These are phyloP conservation scores for Cladosporium sphaerospermum DNA, from an alignment of 2,329 filamentous ascomycete species.

Conservation along the genomic window DNA sequence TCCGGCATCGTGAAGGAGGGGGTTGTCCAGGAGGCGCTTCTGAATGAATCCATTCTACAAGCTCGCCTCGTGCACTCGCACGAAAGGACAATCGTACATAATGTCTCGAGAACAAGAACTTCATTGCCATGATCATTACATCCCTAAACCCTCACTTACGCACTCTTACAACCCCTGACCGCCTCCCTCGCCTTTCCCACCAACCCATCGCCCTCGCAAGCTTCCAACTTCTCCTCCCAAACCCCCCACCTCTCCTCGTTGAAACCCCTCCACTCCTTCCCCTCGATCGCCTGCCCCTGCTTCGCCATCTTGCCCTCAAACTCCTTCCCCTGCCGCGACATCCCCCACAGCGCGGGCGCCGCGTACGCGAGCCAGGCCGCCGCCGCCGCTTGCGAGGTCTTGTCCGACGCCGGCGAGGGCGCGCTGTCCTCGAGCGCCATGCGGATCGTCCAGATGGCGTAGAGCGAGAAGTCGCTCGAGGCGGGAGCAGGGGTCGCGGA, in stretches of 20 bases:
- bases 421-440: conserved; percentile 21
- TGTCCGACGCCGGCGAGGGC: conserved; percentile 14
- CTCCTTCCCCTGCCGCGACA: conserved; percentile 20
- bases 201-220: neutral
- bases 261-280: conserved; percentile 25
- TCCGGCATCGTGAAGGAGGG: too few species aligned
- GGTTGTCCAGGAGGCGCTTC: too few species aligned
- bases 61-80: too few species aligned
- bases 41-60: too few species aligned
- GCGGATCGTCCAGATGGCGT: conserved; percentile 27
- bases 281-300: conserved; percentile 19
- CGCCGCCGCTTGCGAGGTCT: conserved; percentile 20
- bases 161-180: neutral
- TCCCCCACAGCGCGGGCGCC: conserved; percentile 18
- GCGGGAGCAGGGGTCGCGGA: conserved; percentile 14
- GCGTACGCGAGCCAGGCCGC: conserved; percentile 28
- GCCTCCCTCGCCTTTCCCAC: conserved; percentile 4
- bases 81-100: too few species aligned
- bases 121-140: too few species aligned
- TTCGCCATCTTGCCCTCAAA: conserved; percentile 28
- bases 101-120: too few species aligned
- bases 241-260: conserved; percentile 23
- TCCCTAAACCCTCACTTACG: neutral
- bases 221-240: conserved; percentile 16
- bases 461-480: conserved; percentile 23